phyloP scores from a whole-genome alignment of 306 rosid genomes.

The Quercus wislizeni region DNA sequence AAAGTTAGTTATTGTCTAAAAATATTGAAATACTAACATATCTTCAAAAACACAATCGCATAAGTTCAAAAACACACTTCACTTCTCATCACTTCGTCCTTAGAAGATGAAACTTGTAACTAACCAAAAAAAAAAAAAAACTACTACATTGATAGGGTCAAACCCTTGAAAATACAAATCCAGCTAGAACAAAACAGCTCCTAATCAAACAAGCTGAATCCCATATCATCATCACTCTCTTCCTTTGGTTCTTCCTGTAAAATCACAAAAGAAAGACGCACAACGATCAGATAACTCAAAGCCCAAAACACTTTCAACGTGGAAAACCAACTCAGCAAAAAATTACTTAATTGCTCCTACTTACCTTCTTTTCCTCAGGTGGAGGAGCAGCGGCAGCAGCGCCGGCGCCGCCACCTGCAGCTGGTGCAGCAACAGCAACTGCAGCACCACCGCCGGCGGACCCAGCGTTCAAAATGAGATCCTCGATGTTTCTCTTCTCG shows the following conservation, averaged over 20 bases:
- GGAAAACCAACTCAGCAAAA: background rate
- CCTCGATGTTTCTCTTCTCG: slow-evolving; percentile 60
- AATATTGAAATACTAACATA: background rate
- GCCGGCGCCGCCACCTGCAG: slow-evolving; percentile 30
- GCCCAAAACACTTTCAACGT: background rate
- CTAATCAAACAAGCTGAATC: slow-evolving; percentile 71
- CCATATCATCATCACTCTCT: slow-evolving; percentile 79
- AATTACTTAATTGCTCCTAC: background rate
- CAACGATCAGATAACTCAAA: slow-evolving; percentile 3
- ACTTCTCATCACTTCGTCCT: background rate
- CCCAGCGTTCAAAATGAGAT: slow-evolving; percentile 60
- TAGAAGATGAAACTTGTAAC: slow-evolving; percentile 4
- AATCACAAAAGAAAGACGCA: slow-evolving; percentile 11
- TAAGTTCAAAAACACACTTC: slow-evolving; percentile 10
- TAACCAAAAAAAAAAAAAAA: background rate
- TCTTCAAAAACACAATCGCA: background rate
- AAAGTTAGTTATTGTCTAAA: background rate
- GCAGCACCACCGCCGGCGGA: slow-evolving; percentile 62
- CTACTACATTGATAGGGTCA: slow-evolving; percentile 11
- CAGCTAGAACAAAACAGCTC: slow-evolving; percentile 9
- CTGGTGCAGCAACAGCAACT: slow-evolving; percentile 54
- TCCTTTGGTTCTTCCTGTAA: slow-evolving; percentile 66
- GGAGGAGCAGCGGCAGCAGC: slow-evolving; percentile 57
- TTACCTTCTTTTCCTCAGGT: slow-evolving; percentile 76
- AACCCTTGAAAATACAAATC: background rate